Evolutionary conservation across 1,284 basidiomycete genomes (phyloP).

Genomic region (Ustilago nuda): DNA sequence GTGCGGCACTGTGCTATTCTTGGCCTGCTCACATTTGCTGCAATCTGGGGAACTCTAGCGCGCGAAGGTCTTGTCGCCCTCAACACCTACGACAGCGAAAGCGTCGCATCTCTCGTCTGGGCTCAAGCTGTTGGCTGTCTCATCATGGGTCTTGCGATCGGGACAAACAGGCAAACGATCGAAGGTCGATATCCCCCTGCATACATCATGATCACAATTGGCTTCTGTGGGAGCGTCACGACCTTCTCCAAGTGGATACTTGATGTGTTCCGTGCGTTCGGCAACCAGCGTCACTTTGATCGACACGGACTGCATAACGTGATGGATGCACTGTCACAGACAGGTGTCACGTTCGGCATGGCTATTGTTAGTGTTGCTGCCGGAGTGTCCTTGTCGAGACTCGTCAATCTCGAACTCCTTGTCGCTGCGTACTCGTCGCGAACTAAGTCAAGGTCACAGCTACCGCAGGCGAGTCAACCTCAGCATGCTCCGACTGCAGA

Average conservation of each 20-base stretch:
- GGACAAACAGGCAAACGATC: slow-evolving; percentile 42
- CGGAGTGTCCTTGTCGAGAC: slow-evolving; percentile 41
- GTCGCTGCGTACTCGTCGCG: not conserved
- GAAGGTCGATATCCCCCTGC: slow-evolving; percentile 71
- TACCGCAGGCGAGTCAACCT: not conserved
- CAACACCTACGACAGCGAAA: slow-evolving; percentile 77
- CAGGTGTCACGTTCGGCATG: slow-evolving; percentile 57
- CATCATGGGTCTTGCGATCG: slow-evolving; percentile 76
- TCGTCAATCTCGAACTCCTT: slow-evolving; percentile 18
- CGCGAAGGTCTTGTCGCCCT: slow-evolving; percentile 70
- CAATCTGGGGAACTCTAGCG: slow-evolving; percentile 70
- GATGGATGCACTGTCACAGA: slow-evolving; percentile 66
- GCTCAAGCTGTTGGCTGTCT: slow-evolving; percentile 89
- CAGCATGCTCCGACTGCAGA: not conserved
- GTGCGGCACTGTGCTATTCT: slow-evolving; percentile 53
- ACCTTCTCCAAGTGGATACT: slow-evolving; percentile 97
- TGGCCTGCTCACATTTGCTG: slow-evolving; percentile 66
- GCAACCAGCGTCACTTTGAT: slow-evolving; percentile 76
- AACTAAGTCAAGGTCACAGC: not conserved
- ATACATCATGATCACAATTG: slow-evolving; percentile 89
- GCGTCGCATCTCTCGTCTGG: slow-evolving; percentile 87
- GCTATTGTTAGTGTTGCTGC: slow-evolving; percentile 51
- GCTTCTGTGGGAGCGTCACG: slow-evolving; percentile 94
- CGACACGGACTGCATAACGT: slow-evolving; percentile 81
- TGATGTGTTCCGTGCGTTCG: slow-evolving; percentile 86